Base-by-base conservation (phyloP, 257 asterid genomes). In the Marsdenia floribunda region DNA sequence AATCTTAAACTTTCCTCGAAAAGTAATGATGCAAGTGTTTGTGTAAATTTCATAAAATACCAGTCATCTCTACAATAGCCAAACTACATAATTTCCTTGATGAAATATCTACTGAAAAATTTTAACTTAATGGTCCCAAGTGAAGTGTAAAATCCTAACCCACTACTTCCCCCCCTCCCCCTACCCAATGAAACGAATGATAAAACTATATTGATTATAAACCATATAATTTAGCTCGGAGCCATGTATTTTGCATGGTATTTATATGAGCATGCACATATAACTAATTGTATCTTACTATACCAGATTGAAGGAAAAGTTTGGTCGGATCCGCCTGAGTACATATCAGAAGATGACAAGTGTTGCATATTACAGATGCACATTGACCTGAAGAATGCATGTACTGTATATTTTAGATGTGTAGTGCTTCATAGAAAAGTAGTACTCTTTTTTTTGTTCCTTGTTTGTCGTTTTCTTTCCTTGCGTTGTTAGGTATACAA, bases 351-450 rank as follows among this genome's bases (percentile, higher is more conserved):
- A 76, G 35, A 67, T 52, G 78, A 21, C 33, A 21, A 33, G 78
- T 47, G 63, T 40, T 61, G 61, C 49, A 50, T 76, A 54, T 46
- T 57, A 33, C 64, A 75, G 78, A 67, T 52, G 66, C 59, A 64
- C 38, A 50, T 9, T 57, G 38, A 67, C 70, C 35, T 77, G 67
- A 49, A 70, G 24, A 35, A 21, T 49, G 63, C 75, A 4, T 73
- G 65, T 53, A 77, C 50, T 68, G 79, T 81, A 74, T 55, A 71
- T 64, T 52, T 63, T 73, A 70, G 79, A 42, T 57, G 65, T 80
- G 83, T 76, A 76, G 68, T 50, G 75, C 59, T 61, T 72, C 69
- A 57, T 8, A 58, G 44, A 72, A 24, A 67, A 21, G 26, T 24
- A 61, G 15, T 52, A 49, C 65, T 77, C 65, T 77, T 68, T 29